Conservation (phyloP, 768 basidiomycete genomes). For the Hortiboletus flavorubellus region DNA sequence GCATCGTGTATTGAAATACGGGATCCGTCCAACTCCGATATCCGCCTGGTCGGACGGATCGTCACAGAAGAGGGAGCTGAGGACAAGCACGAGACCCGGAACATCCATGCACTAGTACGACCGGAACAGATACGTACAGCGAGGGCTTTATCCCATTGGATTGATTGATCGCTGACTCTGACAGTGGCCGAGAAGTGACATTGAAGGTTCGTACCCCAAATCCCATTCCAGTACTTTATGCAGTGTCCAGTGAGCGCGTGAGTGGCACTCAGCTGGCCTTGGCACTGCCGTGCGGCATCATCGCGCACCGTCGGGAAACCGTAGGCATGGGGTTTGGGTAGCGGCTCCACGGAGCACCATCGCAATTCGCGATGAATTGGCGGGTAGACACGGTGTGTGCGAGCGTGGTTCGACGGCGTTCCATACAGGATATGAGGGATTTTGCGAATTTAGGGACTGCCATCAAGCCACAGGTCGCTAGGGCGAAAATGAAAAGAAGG, state of each 20-base stretch:
- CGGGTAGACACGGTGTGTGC: not conserved
- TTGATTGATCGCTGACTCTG: not conserved
- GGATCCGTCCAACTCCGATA: slow-evolving; percentile 12
- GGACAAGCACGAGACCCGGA: not conserved
- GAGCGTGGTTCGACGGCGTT: not conserved
- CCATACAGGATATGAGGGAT: not conserved
- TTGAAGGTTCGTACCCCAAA: slow-evolving; percentile 12
- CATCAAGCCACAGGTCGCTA: not conserved
- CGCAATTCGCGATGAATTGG: slow-evolving; percentile 13
- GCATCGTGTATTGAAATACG: not conserved
- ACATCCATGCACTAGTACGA: slow-evolving; percentile 1
- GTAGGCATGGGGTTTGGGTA: not conserved
- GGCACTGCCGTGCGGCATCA: not conserved
- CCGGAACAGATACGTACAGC: not conserved
- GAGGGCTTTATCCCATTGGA: slow-evolving; percentile 15
- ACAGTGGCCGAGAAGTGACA: not conserved
- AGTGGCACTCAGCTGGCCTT: not conserved
- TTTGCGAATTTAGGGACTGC: not conserved
- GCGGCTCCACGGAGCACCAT: slow-evolving; percentile 11
- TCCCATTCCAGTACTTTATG: not conserved
- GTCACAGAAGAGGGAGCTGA: not conserved
- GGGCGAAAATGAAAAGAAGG: slow-evolving; percentile 4
- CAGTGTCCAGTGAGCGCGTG: not conserved
- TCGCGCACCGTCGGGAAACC: not conserved
- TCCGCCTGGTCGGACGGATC: slow-evolving; percentile 2